Evolutionary conservation across 495 filamentous ascomycete species (phyloP), one percentile per base, ranked within the genome.

Genomic region (Cercophora newfieldiana): DNA sequence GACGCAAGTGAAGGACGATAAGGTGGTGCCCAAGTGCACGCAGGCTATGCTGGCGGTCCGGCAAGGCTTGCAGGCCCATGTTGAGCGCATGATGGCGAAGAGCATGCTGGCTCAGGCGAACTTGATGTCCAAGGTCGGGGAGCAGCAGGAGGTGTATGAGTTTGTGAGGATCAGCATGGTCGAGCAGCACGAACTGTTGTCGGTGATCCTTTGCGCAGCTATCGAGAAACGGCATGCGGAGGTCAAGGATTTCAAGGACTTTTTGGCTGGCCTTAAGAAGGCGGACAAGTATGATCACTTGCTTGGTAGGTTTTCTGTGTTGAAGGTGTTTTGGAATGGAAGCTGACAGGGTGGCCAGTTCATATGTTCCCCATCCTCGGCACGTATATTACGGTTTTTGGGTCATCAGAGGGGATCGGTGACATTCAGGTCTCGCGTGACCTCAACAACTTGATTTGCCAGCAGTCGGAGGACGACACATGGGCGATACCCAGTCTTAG

Each of bases 141-240:
- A 97, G 69, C 76, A 78, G 8, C 87, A 92, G 59, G 92, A 97
- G 70, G 87, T 87, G 4, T 82, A 92, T 31, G 87, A 90, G 63
- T 86, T 89, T 69, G 88, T 96, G 70, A 85, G 89, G 33, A 71
- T 78, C 24, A 93, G 89, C 68, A 81, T 98, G 29, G 84, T 85
- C 18, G 85, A 90, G 71, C 94, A 98, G 75, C 96, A 98, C 73
- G 94, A 97, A 74, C 86, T 88, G 7, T 83, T 99, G n/a, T 87
- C 88, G 1, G 84, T 89, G 8, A 89, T 94, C 54, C 72, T 94
- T 22, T 88, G 85, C 65, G 86, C 90, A 69, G 82, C 96, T 10
- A 85, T 95, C 61, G 92, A 94, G 71, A 88, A 86, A 53, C 86
- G 87, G 55, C 87, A 88, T 62, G 88, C 89, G 1, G 82, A 79